A percentile compares a stretch with the other conserved stretches of the same genome.
phyloP scores from a whole-genome alignment of 2,329 filamentous ascomycete genomes.

The Microsporum ferrugineum region DNA sequence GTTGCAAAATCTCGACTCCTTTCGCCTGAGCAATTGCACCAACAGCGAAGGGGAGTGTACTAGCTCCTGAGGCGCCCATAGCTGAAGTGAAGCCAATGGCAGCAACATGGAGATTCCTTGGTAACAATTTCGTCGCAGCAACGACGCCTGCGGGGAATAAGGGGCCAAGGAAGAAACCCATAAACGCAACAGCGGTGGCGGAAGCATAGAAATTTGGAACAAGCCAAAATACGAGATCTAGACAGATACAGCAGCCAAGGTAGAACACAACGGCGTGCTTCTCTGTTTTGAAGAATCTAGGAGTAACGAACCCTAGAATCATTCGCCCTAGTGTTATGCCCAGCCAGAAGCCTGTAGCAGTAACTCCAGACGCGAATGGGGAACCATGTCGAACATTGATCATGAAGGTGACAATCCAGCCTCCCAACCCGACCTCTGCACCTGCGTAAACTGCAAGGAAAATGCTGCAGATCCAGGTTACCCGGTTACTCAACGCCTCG shows the following conservation, averaged over 20 bases:
- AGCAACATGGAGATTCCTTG: conserved; percentile 61
- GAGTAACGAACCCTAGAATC: conserved; percentile 64
- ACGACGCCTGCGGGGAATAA: conserved; percentile 67
- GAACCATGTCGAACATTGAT: conserved; percentile 59
- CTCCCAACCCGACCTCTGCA: conserved; percentile 57
- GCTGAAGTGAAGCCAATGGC: conserved; percentile 71
- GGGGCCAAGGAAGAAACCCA: conserved; percentile 71
- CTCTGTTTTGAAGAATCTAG: conserved; percentile 52
- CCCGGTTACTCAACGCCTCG: conserved; percentile 25
- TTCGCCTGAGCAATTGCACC: conserved; percentile 43
- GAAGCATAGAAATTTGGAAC: conserved; percentile 65
- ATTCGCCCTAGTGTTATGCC: conserved; percentile 66
- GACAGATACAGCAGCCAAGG: conserved; percentile 49
- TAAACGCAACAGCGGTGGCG: conserved; percentile 56
- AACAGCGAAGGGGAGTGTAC: conserved; percentile 34
- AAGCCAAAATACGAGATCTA: conserved; percentile 70
- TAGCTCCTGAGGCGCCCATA: conserved; percentile 60
- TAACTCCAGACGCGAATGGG: conserved; percentile 62
- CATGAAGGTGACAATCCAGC: conserved; percentile 84
- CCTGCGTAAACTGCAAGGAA: conserved; percentile 74
- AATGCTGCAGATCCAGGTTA: conserved; percentile 59
- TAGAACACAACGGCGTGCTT: conserved; percentile 55
- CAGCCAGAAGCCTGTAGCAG: conserved; percentile 72
- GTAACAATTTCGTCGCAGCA: conserved; percentile 61
- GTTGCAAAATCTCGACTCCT: conserved; percentile 50